Evolutionary conservation across 208 protist genomes (phyloP).

Genomic region (Acanthamoeba healyi): DNA sequence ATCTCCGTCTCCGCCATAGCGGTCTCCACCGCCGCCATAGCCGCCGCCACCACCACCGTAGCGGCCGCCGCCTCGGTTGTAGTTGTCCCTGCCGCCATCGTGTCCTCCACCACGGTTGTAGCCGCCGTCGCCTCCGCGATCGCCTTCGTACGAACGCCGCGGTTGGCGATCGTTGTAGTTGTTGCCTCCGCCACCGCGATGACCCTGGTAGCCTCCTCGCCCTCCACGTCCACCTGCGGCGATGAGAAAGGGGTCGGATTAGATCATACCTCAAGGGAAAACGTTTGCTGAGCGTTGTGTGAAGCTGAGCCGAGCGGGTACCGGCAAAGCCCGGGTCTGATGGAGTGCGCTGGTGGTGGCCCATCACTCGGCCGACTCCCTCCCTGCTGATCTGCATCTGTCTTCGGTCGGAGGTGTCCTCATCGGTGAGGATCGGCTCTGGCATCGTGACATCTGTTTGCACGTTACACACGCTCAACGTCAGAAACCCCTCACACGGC

Average conservation of each 20-base stretch:
- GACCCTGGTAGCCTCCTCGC: background rate
- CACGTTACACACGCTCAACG: background rate
- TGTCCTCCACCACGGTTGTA: background rate
- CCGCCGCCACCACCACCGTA: background rate
- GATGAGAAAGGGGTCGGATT: background rate
- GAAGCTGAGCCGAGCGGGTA: too few species aligned
- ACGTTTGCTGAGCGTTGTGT: too few species aligned
- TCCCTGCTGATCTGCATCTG: conserved; percentile 24
- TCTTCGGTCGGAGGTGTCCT: conserved; percentile 10
- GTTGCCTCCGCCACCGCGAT: background rate
- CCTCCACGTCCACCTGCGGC: background rate
- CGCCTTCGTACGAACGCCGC: background rate
- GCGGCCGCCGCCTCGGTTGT: background rate
- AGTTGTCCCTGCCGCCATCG: background rate
- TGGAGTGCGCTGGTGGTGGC: conserved; percentile 10
- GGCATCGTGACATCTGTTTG: conserved; percentile 31
- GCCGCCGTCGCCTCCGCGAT: background rate
- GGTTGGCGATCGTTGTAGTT: background rate
- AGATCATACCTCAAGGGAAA: background rate
- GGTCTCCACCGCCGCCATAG: background rate
- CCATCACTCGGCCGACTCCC: background rate
- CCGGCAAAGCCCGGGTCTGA: background rate
- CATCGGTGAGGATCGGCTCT: conserved; percentile 32
- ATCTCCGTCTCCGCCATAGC: background rate
- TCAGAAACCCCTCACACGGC: background rate